Base-by-base conservation (phyloP, 2,329 filamentous ascomycete species). In the Epichloe hybrida region DNA sequence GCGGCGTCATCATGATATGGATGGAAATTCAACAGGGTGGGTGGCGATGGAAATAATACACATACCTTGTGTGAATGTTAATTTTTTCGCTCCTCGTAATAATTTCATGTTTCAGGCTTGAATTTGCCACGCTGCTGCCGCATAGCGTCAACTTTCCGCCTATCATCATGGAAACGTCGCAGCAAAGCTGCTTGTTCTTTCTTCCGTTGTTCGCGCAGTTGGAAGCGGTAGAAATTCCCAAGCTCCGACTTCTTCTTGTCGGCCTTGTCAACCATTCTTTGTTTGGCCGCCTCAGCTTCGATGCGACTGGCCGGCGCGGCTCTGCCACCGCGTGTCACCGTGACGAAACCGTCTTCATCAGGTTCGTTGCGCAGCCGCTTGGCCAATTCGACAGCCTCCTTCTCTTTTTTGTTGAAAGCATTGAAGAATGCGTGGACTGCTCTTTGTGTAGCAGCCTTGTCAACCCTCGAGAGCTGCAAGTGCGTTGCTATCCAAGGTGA, bases 281-380 rank as follows among this genome's bases (percentile, higher is more conserved):
- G 71, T 53, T 68, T 69, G 45, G 75, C 75, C 58, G 80, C 79
- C 60, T 82, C 78, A 40, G 81, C 80, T 60, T 86, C 88, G 58
- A 84, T 84, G 54, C 81, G 76, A 50, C 83, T 78, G 2, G 86
- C 89, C 1, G 87, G 82, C n/a, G 84, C 85, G 6, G 75, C 75
- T 52, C 84, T 74, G 39, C 86, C 86, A 27, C 89, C 89, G 50
- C 86, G 78, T 1, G 83, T 86, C 23, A 98, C 93, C 3, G 90
- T 97, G 46, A 97, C 78, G 64, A 98, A 98, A 2, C 93, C 93
- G 66, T 98, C 93, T 62, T 88, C 90, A 65, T 98, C 93, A 0
- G 91, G 88, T 60, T 88, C 83, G 58, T 85, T 84, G 54, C 87
- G 81, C 54, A 84, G 71, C 50, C 77, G 71, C 69, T 79, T 81